Base-by-base conservation (phyloP, 345 rosid genomes). In the Hibiscus mutabilis region DNA sequence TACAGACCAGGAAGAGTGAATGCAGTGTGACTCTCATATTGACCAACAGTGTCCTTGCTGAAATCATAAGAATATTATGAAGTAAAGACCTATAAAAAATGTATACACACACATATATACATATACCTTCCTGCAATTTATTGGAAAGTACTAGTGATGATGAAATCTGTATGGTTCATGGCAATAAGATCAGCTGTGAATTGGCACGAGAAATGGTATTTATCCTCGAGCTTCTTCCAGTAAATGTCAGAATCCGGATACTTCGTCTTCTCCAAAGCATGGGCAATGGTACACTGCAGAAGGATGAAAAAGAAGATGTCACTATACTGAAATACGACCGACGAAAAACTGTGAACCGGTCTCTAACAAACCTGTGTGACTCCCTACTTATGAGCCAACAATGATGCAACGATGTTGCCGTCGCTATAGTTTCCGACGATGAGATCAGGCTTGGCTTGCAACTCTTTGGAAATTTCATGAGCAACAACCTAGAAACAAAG, bases 91-190 rank as follows among this genome's bases (percentile, higher is more conserved):
- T 24, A 49, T 6, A 27, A 16, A 72, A 21, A 51, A 51, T n/a
- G 5, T 3, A 19, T 2, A 53, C 1, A 53, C 10, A 53, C 13
- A 52, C 11, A 6, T 0, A 18, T 2, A 18, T 19, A 18, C 7
- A 14, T 49, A 49, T 49, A 64, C 98, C 97, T 91, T 86, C 98
- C 98, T 76, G 98, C 98, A 79, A 93, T 93, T 66, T 93, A 97
- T 78, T 93, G 98, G 89, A 82, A 90, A 24, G 98, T 93, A 80
- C 98, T 93, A 76, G 98, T 93, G 87, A 93, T 93, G 79, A 93
- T 93, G 84, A 93, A 93, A 76, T 93, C 98, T 6, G 98, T 85
- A 68, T 93, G 97, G 82, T 93, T 93, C 98, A 91, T 93, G 53
- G 98, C 98, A 3, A 89, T 71, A 22, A 93, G 86, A 84, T 91